Conservation (phyloP, 495 filamentous ascomycete genomes). For the Cudoniella acicularis region DNA sequence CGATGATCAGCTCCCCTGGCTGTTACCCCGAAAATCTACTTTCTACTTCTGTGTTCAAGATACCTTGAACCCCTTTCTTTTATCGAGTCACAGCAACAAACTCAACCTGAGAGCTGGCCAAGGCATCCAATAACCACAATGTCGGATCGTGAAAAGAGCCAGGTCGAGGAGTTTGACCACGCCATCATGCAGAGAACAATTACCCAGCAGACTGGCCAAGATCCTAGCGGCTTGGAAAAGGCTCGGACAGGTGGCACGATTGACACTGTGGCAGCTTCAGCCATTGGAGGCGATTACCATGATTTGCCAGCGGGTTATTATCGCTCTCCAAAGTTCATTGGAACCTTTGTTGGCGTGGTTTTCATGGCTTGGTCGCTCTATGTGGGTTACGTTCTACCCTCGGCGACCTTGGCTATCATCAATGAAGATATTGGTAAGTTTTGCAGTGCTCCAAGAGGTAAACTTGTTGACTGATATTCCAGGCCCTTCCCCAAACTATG, state of each 20-base stretch:
- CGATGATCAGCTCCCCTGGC: neutral
- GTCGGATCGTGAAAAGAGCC: neutral
- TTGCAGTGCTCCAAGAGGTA: neutral
- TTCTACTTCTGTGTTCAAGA: too few species aligned
- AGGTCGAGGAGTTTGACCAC: neutral
- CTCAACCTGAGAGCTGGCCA: neutral
- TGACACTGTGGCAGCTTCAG: neutral
- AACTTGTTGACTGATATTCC: neutral
- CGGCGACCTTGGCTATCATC: conserved; percentile 27
- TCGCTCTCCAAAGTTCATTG: conserved; percentile 25
- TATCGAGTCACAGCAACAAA: too few species aligned
- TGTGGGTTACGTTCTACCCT: conserved; percentile 17
- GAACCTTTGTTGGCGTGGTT: conserved; percentile 22
- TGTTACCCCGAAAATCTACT: too few species aligned
- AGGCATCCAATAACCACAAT: neutral
- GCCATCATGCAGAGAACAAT: neutral
- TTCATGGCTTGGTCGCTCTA: conserved; percentile 27
- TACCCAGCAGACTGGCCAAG: neutral
- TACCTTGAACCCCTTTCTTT: too few species aligned
- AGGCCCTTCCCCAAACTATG: neutral
- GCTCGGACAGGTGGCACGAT: neutral
- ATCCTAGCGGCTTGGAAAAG: neutral
- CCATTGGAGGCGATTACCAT: conserved; percentile 8
- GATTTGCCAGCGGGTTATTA: conserved; percentile 23
- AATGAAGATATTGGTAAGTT: conserved; percentile 7